These are phyloP conservation scores for Podospora pseudoanserina DNA, from an alignment of 495 filamentous ascomycete species.

Conservation along the genomic window DNA sequence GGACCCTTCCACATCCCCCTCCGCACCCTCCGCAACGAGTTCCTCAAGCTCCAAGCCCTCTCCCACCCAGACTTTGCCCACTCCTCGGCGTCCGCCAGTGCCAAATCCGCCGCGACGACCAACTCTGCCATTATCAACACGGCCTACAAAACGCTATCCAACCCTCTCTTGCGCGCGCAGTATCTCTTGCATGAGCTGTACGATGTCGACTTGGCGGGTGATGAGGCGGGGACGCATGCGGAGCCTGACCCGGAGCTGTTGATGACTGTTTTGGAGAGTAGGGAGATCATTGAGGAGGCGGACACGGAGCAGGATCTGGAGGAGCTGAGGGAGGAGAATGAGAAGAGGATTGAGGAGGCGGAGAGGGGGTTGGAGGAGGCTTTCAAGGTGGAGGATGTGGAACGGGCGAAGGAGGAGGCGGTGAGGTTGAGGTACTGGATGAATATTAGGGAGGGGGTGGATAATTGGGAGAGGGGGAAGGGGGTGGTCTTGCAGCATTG, in stretches of 20 bases:
- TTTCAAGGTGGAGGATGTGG: slow-evolving; percentile 65
- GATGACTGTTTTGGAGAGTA: slow-evolving; percentile 81
- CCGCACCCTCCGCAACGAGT: slow-evolving; percentile 71
- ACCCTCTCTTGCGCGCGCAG: slow-evolving; percentile 75
- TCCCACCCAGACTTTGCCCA: slow-evolving; percentile 81
- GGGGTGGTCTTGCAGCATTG: slow-evolving; percentile 63
- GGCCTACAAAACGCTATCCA: slow-evolving; percentile 77
- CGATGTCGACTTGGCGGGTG: slow-evolving; percentile 72
- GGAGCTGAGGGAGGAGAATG: slow-evolving; percentile 61
- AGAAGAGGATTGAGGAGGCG: slow-evolving; percentile 57
- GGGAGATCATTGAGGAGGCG: slow-evolving; percentile 80
- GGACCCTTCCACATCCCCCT: slow-evolving; percentile 72
- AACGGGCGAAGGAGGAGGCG: slow-evolving; percentile 63
- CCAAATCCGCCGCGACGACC: slow-evolving; percentile 55
- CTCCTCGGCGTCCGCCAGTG: slow-evolving; percentile 30
- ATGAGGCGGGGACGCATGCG: slow-evolving; percentile 66
- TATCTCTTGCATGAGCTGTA: slow-evolving; percentile 68
- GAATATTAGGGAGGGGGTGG: slow-evolving; percentile 76
- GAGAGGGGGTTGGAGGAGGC: slow-evolving; percentile 56
- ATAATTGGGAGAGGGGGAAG: slow-evolving; percentile 78
- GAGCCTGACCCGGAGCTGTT: slow-evolving; percentile 65
- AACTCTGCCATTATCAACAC: slow-evolving; percentile 78
- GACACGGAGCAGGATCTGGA: slow-evolving; percentile 60
- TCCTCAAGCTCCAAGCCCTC: slow-evolving; percentile 72
- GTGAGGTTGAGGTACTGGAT: slow-evolving; percentile 86